A percentile compares a stretch with the other conserved stretches of the same genome.
Evolutionary conservation across 2,329 filamentous ascomycete species (phyloP).

Genomic region (Ilyonectria sp.): DNA sequence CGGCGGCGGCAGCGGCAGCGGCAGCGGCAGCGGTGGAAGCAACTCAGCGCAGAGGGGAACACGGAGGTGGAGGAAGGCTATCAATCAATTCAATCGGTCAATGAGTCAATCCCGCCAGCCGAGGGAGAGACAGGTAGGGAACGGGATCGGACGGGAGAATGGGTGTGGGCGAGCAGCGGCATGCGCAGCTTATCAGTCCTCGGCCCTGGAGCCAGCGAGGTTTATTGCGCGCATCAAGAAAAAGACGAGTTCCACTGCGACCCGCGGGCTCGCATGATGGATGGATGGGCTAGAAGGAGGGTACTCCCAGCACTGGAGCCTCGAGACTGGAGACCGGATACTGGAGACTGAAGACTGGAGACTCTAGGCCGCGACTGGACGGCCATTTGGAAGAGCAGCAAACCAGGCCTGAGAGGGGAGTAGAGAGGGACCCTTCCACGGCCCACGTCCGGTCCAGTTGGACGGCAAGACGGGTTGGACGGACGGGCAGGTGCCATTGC

Average conservation of each 20-base stretch:
- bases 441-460: conserved; percentile 32
- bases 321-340: conserved; percentile 5
- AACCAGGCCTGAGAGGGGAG: conserved; percentile 14
- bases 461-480: conserved; percentile 17
- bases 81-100: conserved; percentile 30
- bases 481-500: conserved; percentile 24
- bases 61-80: conserved; percentile 28
- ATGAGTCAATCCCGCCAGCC: conserved; percentile 37
- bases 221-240: conserved; percentile 36
- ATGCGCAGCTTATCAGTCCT: conserved; percentile 50
- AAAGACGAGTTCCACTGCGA: conserved; percentile 31
- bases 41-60: conserved; percentile 26
- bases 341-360: conserved; percentile 17
- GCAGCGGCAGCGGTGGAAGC: conserved; percentile 23
- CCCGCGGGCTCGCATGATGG: conserved; percentile 34
- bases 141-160: conserved; percentile 43
- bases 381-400: not conserved
- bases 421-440: conserved; percentile 25
- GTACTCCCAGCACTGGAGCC: conserved; percentile 18
- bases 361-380: conserved; percentile 17
- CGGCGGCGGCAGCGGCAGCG: conserved; percentile 13
- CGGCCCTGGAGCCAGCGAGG: conserved; percentile 40
- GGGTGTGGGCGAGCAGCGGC: conserved; percentile 45
- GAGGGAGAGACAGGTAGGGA: conserved; percentile 36
- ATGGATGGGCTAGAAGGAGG: conserved; percentile 26